Percentiles rank a stretch among this genome's conserved stretches.
Evolutionary conservation across 805 yeast genomes (phyloP).

Genomic region (Candida awuae): DNA sequence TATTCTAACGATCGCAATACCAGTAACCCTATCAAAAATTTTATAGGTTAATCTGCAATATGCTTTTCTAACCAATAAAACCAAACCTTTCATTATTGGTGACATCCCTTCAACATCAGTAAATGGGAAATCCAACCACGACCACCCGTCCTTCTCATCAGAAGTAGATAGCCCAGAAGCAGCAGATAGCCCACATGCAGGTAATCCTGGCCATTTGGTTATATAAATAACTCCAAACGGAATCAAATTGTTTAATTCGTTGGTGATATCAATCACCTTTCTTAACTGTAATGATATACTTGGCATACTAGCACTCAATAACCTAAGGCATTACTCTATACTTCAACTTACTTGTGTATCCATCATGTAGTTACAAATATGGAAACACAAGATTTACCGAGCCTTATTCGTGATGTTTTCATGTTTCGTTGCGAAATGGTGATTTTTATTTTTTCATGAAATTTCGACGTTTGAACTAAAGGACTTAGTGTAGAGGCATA

Average conservation of each 20-base stretch:
- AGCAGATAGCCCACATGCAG: conserved; percentile 30
- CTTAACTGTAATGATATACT: no score
- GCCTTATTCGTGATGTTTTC: no score
- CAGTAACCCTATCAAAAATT: conserved; percentile 14
- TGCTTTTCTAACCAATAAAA: conserved; percentile 36
- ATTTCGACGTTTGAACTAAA: no score
- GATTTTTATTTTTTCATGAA: no score
- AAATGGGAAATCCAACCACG: conserved; percentile 46
- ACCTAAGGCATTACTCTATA: no score
- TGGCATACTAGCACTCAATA: no score
- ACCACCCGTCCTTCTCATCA: conserved; percentile 39
- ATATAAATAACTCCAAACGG: conserved; percentile 46
- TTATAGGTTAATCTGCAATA: conserved; percentile 40
- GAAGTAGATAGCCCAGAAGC: conserved; percentile 32
- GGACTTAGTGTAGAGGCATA: no score
- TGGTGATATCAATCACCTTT: conserved; percentile 25
- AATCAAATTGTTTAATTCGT: conserved; percentile 31
- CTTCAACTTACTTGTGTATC: no score
- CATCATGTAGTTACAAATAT: no score
- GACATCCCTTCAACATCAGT: conserved; percentile 11
- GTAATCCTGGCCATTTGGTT: conserved; percentile 34
- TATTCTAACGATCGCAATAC: conserved; percentile 32
- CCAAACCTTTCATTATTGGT: conserved; percentile 28
- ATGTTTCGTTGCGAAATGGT: no score
- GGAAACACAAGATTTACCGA: no score